Base-by-base conservation (phyloP, 2,329 filamentous ascomycete genomes). In the Colletotrichum lupini region DNA sequence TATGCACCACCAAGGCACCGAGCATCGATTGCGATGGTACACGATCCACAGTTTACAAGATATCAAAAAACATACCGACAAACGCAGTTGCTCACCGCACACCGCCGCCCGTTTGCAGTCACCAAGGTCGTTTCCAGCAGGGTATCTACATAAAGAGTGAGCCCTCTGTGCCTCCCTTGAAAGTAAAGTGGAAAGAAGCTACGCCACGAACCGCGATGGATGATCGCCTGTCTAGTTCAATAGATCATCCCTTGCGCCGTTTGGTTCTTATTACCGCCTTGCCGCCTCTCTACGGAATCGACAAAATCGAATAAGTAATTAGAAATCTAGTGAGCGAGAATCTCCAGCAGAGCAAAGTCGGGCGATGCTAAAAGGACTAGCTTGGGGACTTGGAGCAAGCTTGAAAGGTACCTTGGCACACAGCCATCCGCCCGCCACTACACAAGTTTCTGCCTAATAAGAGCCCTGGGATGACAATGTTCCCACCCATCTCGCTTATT, bases 401-500 rank as follows among this genome's bases (percentile, higher is more conserved):
- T 62, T 49, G 37, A 3, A 52, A 11, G 59, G 59, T 62, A 62
- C 59, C 42, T 30, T 49, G 59, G 26, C 19, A 22, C 59, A n/a
- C 59, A 62, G 59, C 59, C 30, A 55, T 28, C n/a, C 19, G 12
- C n/a, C 16, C n/a, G 46, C 28, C 46, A 46, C 32, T 30, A 37
- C 16, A 24, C 24, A 37, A 30, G 61, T 56, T 56, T 65, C 62
- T 65, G 62, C 62, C 62, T 65, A 57, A 57, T 46, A 24, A 22
- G 28, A 32, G 26, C 49, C 12, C 52, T 5, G 11, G 32, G 52
- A n/a, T 22, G 22, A 28, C 42, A 16, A 22, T 30, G 59, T 37
- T 3, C 24, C 49, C 30, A 12, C 19, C 42, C 35, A 49, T 22
- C 35, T 57, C 62, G 62, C 62, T 42, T 57, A 65, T 65, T 65